A percentile compares a stretch with the other conserved stretches of the same genome.
phyloP scores from a whole-genome alignment of 2,329 filamentous ascomycete species.

The Alternaria novae-zelandiae region DNA sequence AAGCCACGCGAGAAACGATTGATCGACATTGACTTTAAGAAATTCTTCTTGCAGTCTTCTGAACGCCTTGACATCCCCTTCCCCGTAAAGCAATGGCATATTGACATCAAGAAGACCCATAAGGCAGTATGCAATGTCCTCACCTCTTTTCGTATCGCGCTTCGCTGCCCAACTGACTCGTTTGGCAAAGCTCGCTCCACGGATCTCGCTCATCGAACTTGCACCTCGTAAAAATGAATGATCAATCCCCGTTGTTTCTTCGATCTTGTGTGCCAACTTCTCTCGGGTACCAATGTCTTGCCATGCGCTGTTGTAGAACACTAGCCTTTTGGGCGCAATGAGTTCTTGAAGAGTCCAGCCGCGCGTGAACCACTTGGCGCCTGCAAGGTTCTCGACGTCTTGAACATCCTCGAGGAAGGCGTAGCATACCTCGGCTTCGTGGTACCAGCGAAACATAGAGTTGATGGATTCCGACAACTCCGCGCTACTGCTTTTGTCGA shows the following conservation, averaged over 20 bases:
- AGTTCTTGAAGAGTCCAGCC: background rate
- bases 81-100: background rate
- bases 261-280: background rate
- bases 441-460: background rate
- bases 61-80: background rate
- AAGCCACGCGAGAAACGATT: background rate
- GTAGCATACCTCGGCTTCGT: background rate
- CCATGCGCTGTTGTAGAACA: background rate
- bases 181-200: background rate
- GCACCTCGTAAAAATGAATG: background rate
- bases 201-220: accelerated
- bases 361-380: background rate
- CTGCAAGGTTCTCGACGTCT: background rate
- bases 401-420: background rate
- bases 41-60: background rate
- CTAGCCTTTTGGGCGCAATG: background rate
- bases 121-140: background rate
- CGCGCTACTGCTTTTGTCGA: background rate
- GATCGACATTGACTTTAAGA: background rate
- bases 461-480: background rate
- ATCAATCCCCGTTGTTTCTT: accelerated
- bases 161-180: background rate
- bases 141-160: accelerated
- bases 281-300: background rate
- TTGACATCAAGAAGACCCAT: background rate